Conservation (phyloP, 1,139 yeast genomes). For the Pichia sp. region DNA sequence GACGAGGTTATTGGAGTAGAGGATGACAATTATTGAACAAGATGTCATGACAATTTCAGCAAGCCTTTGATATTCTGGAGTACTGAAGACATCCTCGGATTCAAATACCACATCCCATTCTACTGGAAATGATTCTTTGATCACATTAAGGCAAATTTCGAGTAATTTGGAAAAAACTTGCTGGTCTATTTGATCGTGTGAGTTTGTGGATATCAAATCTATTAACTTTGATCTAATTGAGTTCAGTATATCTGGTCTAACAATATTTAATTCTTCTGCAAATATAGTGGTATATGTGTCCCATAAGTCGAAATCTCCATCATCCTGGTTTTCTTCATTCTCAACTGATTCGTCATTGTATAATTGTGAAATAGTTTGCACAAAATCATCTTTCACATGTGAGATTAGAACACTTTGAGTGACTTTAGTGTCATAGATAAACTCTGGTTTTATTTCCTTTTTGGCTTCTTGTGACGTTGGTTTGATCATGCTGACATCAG, state of each 20-base stretch:
- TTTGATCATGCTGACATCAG: no score
- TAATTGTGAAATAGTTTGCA: background rate
- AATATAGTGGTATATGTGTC: background rate
- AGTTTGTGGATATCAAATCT: background rate
- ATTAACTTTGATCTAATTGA: slow-evolving; percentile 23
- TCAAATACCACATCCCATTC: slow-evolving; percentile 23
- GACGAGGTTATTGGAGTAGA: slow-evolving; percentile 39
- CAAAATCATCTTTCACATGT: slow-evolving; percentile 1
- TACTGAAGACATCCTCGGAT: slow-evolving; percentile 1
- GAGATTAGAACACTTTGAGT: slow-evolving; percentile 4
- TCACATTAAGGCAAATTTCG: slow-evolving; percentile 25
- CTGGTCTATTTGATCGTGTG: slow-evolving; percentile 17
- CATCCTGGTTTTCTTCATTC: background rate
- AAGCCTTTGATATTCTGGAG: slow-evolving; percentile 12
- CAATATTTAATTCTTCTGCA: background rate
- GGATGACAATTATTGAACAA: slow-evolving; percentile 39
- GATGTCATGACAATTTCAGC: slow-evolving; percentile 38
- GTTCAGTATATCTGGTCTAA: slow-evolving; percentile 17
- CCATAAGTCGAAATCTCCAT: slow-evolving; percentile 5
- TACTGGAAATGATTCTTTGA: slow-evolving; percentile 26
- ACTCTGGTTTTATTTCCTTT: slow-evolving; percentile 6
- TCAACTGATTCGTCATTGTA: background rate
- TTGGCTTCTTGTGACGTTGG: background rate
- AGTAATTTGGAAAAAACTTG: slow-evolving; percentile 31
- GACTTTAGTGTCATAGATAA: slow-evolving; percentile 5